Conservation (phyloP, 2,329 filamentous ascomycete species). For the Monascus ruber region DNA sequence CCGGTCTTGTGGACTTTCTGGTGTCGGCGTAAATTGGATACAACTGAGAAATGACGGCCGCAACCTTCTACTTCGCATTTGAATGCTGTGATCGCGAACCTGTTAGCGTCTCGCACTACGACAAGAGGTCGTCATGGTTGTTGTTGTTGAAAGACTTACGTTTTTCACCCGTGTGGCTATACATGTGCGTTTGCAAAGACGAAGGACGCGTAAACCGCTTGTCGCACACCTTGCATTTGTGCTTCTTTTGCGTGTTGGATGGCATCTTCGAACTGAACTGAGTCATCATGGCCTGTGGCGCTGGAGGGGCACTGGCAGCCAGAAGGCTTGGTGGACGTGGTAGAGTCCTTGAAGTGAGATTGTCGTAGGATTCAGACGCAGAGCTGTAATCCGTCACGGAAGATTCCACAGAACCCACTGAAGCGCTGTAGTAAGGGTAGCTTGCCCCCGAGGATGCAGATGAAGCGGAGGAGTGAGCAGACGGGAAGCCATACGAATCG, state of each 20-base stretch:
- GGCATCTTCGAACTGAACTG: slow-evolving; percentile 96
- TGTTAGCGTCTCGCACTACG: slow-evolving; percentile 2
- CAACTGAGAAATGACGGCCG: slow-evolving; percentile 90
- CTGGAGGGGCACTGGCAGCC: slow-evolving; percentile 57
- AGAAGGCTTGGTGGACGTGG: slow-evolving; percentile 62
- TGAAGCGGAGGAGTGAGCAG: slow-evolving; percentile 81
- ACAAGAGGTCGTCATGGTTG: neutral
- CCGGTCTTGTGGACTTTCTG: slow-evolving; percentile 85
- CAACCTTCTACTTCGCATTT: slow-evolving; percentile 90
- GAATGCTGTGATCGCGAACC: slow-evolving; percentile 53
- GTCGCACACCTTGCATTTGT: slow-evolving; percentile 98
- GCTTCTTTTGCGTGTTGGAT: slow-evolving; percentile 95
- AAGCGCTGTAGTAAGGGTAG: slow-evolving; percentile 78
- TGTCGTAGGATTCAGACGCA: slow-evolving; percentile 72
- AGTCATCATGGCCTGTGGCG: slow-evolving; percentile 95
- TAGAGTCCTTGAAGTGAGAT: slow-evolving; percentile 58
- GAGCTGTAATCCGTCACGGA: slow-evolving; percentile 91
- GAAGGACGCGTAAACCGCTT: slow-evolving; percentile 93
- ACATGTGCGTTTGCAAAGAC: slow-evolving; percentile 94
- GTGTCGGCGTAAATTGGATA: slow-evolving; percentile 88
- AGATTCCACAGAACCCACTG: slow-evolving; percentile 55
- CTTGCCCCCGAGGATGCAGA: slow-evolving; percentile 77
- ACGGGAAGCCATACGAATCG: slow-evolving; percentile 86
- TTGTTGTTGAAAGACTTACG: slow-evolving; percentile 51
- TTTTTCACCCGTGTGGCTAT: slow-evolving; percentile 96